Conservation (phyloP, 108 stramenopile species). For the Cyclotella kingstonii region DNA sequence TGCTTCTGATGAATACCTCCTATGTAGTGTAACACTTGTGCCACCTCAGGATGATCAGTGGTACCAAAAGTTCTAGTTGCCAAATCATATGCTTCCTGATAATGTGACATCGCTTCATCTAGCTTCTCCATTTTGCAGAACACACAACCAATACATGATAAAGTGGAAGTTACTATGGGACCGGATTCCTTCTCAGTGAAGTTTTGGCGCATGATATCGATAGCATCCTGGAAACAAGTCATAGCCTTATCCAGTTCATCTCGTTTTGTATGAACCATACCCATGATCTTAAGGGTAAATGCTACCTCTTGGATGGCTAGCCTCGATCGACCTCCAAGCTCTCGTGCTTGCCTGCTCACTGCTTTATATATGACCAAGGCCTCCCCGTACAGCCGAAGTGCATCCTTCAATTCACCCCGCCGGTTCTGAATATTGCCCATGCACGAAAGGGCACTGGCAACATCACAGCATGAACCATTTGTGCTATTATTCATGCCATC, state of each 20-base stretch:
- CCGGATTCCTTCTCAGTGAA: slow-evolving; percentile 41
- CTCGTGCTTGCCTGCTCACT: slow-evolving; percentile 23
- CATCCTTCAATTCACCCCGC: slow-evolving; percentile 70
- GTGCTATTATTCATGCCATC: no score
- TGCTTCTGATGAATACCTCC: slow-evolving; percentile 60
- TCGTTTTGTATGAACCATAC: slow-evolving; percentile 70
- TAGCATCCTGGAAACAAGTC: slow-evolving; percentile 69
- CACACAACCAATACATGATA: slow-evolving; percentile 70
- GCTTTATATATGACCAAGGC: slow-evolving; percentile 70
- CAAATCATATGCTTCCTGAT: slow-evolving; percentile 73
- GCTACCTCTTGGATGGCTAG: slow-evolving; percentile 66
- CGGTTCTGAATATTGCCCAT: slow-evolving; percentile 83
- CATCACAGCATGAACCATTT: slow-evolving; percentile 61
- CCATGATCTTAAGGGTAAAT: slow-evolving; percentile 77
- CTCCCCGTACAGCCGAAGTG: slow-evolving; percentile 63
- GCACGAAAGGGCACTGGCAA: slow-evolving; percentile 78
- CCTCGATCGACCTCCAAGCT: slow-evolving; percentile 26
- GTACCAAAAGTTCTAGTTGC: slow-evolving; percentile 57
- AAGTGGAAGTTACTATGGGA: slow-evolving; percentile 49
- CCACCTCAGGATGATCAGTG: slow-evolving; percentile 72
- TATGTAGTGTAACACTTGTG: slow-evolving; percentile 76
- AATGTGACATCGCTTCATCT: slow-evolving; percentile 71
- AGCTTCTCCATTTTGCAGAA: slow-evolving; percentile 66
- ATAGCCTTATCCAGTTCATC: slow-evolving; percentile 70
- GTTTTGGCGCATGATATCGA: slow-evolving; percentile 55